Conservation (phyloP, 2,329 filamentous ascomycete genomes). For the Monilinia laxa region DNA sequence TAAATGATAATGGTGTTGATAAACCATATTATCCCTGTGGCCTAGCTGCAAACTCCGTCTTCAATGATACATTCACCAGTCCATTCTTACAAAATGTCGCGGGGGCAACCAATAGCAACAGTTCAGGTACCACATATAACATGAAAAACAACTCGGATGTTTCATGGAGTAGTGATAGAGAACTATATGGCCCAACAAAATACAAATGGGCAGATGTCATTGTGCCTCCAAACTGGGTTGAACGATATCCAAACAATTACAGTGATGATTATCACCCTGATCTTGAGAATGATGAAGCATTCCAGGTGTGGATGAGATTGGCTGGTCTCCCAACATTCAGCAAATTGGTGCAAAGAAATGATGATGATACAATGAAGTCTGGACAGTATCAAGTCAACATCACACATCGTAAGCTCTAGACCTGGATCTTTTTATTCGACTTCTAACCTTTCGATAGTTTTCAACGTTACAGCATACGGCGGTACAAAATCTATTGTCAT, state of each 20-base stretch:
- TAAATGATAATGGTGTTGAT: conserved; percentile 47
- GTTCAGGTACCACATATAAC: conserved; percentile 52
- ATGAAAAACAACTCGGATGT: conserved; percentile 75
- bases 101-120: conserved; percentile 41
- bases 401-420: conserved; percentile 64
- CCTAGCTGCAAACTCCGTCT: conserved; percentile 92
- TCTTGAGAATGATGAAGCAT: conserved; percentile 73
- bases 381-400: conserved; percentile 79
- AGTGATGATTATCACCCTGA: conserved; percentile 62
- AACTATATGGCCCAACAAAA: conserved; percentile 70
- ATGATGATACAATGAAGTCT: conserved; percentile 61
- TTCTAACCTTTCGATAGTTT: conserved; percentile 57
- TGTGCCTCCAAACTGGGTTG: conserved; percentile 83
- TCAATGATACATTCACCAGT: conserved; percentile 84
- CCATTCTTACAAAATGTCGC: conserved; percentile 52
- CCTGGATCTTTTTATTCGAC: neutral
- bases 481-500: conserved; percentile 90
- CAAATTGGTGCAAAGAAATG: conserved; percentile 86
- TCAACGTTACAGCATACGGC: conserved; percentile 73
- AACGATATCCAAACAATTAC: conserved; percentile 70
- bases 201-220: conserved; percentile 66
- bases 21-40: conserved; percentile 92
- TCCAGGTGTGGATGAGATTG: conserved; percentile 99
- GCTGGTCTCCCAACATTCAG: conserved; percentile 91
- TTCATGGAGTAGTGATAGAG: conserved; percentile 81